Evolutionary conservation across 208 protist genomes (phyloP), one percentile per base, ranked within the genome.

Genomic region (Trypanosoma mega): DNA sequence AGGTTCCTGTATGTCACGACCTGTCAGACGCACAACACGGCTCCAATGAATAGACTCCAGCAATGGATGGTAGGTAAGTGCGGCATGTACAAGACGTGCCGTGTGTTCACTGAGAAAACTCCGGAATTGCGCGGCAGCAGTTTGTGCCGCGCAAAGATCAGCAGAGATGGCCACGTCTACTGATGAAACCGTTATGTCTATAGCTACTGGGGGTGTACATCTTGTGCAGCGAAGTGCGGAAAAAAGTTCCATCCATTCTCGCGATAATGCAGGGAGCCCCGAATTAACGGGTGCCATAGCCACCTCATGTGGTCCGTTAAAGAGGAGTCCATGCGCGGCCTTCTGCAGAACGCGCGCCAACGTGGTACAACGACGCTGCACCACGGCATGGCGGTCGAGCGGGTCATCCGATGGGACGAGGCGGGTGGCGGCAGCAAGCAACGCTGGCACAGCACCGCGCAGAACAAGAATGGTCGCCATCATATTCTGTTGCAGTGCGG

Each of bases 301-400:
- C 1, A 44, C 39, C 30, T 73, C 63, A 41, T 66, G 46, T 24
- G 30, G 21, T 18, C 52, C 62, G 36, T 75, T 63, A 56, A 76
- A 81, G 18, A 67, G 57, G 12, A 68, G 48, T 8, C 68, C 78
- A 64, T 76, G 69, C 14, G 78, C 74, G 11, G 74, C 68, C 30
- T 69, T 74, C 50, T 78, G 68, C 46, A 63, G 37, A 9, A 81
- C 8, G 27, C 65, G 69, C 2, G 70, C 62, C 33, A 81, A 30
- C 48, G 63, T 27, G 5, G 24, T 71, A 39, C 56, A 71, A 23
- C 74, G 73, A 24, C 63, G 62, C 7, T 70, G 68, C 37, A 63
- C 51, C 9, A 69, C 50, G 12, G 50, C 54, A 33, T 54, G 61
- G n/a, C 61, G 58, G 23, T 48, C 45, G 39, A 57, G 55, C 39